phyloP scores from a whole-genome alignment of 2,329 filamentous ascomycete genomes.

The Mycosphaerella arachidis region DNA sequence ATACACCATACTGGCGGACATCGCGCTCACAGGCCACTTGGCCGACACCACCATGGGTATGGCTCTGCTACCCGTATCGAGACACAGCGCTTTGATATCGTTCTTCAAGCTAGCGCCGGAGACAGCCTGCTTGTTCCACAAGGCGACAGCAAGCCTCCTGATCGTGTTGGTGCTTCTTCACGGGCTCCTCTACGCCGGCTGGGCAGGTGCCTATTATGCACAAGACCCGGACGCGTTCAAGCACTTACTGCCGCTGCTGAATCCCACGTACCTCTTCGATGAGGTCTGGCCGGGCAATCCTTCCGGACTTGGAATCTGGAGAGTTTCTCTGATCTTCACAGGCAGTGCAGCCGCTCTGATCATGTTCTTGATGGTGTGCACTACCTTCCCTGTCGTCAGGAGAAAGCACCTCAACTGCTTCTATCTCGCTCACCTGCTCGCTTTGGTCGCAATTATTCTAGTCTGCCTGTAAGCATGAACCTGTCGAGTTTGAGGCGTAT shows the following conservation, averaged over 20 bases:
- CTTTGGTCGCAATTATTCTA: slow-evolving; percentile 12
- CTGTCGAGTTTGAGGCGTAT: neutral
- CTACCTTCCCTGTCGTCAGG: slow-evolving; percentile 12
- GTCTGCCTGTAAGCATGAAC: slow-evolving; percentile 10
- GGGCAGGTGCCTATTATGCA: slow-evolving; percentile 4
- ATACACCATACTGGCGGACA: slow-evolving; percentile 9
- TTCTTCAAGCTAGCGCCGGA: slow-evolving; percentile 13
- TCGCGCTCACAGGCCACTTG: slow-evolving; percentile 13
- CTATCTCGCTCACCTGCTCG: slow-evolving; percentile 18
- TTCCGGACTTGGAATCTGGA: slow-evolving; percentile 11
- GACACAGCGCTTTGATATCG: slow-evolving; percentile 13
- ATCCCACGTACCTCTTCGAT: slow-evolving; percentile 16
- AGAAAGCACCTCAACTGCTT: slow-evolving; percentile 18
- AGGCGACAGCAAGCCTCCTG: slow-evolving; percentile 9
- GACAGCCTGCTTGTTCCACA: slow-evolving; percentile 13
- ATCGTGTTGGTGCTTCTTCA: slow-evolving; percentile 7
- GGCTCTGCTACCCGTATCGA: slow-evolving; percentile 12
- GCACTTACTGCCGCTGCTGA: slow-evolving; percentile 10
- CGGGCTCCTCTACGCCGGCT: slow-evolving; percentile 7
- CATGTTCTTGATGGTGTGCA: slow-evolving; percentile 15
- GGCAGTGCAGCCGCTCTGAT: slow-evolving; percentile 12
- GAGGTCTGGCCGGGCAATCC: slow-evolving; percentile 16
- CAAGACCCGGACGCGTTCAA: slow-evolving; percentile 4
- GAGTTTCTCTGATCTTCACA: slow-evolving; percentile 16
- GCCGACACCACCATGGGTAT: slow-evolving; percentile 15